Base-by-base conservation (phyloP, 2,329 filamentous ascomycete species). In the Herpotrichia juniperi region DNA sequence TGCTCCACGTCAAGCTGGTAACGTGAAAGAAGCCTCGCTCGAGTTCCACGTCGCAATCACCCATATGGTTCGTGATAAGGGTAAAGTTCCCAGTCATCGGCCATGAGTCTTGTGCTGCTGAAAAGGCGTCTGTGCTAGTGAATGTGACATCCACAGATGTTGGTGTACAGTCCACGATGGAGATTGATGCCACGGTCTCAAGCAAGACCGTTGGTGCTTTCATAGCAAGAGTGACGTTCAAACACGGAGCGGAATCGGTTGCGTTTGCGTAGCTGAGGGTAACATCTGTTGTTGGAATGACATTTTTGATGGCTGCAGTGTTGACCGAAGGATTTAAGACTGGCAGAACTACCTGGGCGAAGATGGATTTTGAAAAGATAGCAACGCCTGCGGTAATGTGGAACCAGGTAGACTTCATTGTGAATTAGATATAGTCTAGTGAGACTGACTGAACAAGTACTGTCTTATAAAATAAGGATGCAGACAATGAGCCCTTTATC, bases 201-300 rank as follows among this genome's bases (percentile, higher is more conserved):
- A 42, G 39, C 11, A 42, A 22, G 14, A 42, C 39, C 9, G 39
- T n/a, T 10, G 39, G 39, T 17, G 39, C 39, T 4, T n/a, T 42
- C 39, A 42, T 42, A n/a, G 39, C 39, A 5, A 42, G 39, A 26
- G 39, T 42, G 16, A 42, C 39, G n/a, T 42, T 42, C 21, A 42
- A 19, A 26, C 4, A 11, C 9, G 39, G 39, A 8, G 16, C 21
- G 6, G 39, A 4, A 17, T 42, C 39, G 21, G 39, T 42, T n/a
- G 39, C 39, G n/a, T 42, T 42, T 5, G 21, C 39, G n/a, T 42
- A 42, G 21, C 21, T 42, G 21, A 42, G 39, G 39, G 39, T 42
- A 17, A 42, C 39, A n/a, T 42, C 26, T 25, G 39, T 42, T 5
- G 39, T 42, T 28, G 39, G 39, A 28, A 42, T 28, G 39, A 42